These are phyloP conservation scores for Suhomyces guaymorum DNA, from an alignment of 1,139 yeast genomes.

Conservation along the genomic window DNA sequence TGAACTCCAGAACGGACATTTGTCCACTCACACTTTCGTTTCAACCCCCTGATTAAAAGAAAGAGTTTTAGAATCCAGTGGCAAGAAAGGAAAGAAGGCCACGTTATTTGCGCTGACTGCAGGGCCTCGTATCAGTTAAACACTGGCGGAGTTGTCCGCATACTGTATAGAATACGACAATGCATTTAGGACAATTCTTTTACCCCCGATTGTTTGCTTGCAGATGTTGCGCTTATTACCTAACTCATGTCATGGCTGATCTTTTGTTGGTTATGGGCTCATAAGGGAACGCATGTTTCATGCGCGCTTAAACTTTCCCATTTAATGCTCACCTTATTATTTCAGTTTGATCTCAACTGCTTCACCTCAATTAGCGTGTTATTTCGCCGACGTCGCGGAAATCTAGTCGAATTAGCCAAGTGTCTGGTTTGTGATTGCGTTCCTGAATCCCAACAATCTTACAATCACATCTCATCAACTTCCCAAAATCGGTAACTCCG, in stretches of 20 bases:
- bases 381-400: conserved; percentile 5
- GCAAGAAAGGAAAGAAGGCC: no score
- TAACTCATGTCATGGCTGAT: conserved; percentile 1
- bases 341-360: neutral
- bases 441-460: conserved; percentile 4
- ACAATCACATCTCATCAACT: neutral
- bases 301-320: conserved; percentile 3
- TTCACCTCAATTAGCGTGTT: conserved; percentile 1
- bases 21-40: no score
- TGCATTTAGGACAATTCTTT: neutral
- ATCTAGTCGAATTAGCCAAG: conserved; percentile 6
- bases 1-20: no score
- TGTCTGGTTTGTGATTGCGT: conserved; percentile 6
- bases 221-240: neutral
- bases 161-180: neutral
- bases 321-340: neutral
- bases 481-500: neutral
- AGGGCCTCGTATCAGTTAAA: neutral
- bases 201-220: neutral
- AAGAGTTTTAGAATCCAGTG: no score
- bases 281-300: neutral
- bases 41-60: no score
- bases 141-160: conserved; percentile 1
- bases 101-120: no score
- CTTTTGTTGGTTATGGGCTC: conserved; percentile 1